Conservation (phyloP, 371 early-diverging fungal genomes). For the Chytridium lagenaria region DNA sequence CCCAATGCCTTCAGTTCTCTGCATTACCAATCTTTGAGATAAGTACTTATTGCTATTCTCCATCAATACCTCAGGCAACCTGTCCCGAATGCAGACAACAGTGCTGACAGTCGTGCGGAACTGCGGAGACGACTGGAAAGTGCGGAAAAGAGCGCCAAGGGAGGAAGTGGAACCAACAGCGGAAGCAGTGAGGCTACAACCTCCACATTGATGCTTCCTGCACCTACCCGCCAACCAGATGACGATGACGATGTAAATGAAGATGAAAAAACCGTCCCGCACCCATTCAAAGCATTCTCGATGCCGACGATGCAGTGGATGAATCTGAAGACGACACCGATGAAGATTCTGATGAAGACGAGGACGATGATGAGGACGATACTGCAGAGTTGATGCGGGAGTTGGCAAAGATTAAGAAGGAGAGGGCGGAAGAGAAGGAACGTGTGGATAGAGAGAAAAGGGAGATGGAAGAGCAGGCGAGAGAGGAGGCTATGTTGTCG, state of each 20-base stretch:
- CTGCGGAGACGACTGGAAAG: constrained; percentile 71
- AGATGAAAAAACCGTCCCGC: constrained; percentile 32
- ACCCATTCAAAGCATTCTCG: constrained; percentile 35
- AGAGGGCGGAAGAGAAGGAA: constrained; percentile 91
- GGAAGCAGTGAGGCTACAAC: constrained; percentile 27
- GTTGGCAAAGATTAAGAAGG: constrained; percentile 92
- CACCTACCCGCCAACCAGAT: not conserved
- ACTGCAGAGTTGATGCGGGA: constrained; percentile 88
- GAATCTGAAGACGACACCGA: constrained; percentile 50
- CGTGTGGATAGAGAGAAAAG: constrained; percentile 70
- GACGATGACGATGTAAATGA: constrained; percentile 32
- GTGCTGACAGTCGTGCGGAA: constrained; percentile 58
- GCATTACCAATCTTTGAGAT: not conserved
- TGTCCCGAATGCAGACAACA: constrained; percentile 80
- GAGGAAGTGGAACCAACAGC: constrained; percentile 50
- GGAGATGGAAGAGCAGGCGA: constrained; percentile 66
- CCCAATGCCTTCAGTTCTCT: not conserved
- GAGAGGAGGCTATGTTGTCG: constrained; percentile 62
- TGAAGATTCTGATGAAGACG: constrained; percentile 57
- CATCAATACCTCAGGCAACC: constrained; percentile 60
- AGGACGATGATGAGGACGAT: constrained; percentile 91
- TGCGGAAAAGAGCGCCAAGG: constrained; percentile 70
- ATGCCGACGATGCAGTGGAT: constrained; percentile 72
- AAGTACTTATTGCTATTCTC: not conserved
- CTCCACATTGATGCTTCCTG: constrained; percentile 10